Evolutionary conservation across 192 early-diverging fungal genomes (phyloP), one percentile per base, ranked within the genome.

Genomic region (Coemansia aciculifera): DNA sequence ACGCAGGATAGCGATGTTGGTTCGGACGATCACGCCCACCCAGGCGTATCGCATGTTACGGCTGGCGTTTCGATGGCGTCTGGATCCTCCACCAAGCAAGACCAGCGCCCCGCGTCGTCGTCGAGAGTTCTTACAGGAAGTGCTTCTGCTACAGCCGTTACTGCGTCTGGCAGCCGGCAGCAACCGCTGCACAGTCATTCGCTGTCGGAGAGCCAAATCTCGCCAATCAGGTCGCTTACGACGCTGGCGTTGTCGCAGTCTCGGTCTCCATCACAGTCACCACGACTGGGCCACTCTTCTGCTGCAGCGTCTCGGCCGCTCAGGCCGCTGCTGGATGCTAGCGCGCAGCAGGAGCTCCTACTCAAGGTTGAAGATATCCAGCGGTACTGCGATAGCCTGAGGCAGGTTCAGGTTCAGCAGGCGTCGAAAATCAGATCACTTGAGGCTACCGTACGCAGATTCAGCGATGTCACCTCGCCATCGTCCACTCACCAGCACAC

Each of bases 151-250:
- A 27, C 27, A 27, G 27, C 27, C 2, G 27, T 12, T 54, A 56
- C 52, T 56, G 29, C 31, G 52, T 11, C 52, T 31, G 52, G 52
- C 29, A n/a, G 52, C 31, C 24, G 52, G 8, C 52, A 17, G 52
- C 69, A 21, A 31, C 36, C 32, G 31, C 42, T 63, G 19, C 74
- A 67, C 31, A 17, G 60, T 3, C 68, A 62, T 46, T 59, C 69
- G 12, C 42, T 67, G 27, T 68, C 73, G 0, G 68, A 69, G 10
- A 62, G 63, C 23, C 72, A 74, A 3, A 63, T 71, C 9, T 69
- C 62, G 31, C 72, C 78, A 39, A 79, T 79, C 32, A 67, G 72
- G 31, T 79, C 78, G 19, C 46, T 74, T n/a, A 74, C 78, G 11
- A 69, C 68, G 37, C 69, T 79, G 44, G 73, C 69, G 13, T 52